phyloP scores from a whole-genome alignment of 768 basidiomycete genomes.

The Tulasnella sp. region DNA sequence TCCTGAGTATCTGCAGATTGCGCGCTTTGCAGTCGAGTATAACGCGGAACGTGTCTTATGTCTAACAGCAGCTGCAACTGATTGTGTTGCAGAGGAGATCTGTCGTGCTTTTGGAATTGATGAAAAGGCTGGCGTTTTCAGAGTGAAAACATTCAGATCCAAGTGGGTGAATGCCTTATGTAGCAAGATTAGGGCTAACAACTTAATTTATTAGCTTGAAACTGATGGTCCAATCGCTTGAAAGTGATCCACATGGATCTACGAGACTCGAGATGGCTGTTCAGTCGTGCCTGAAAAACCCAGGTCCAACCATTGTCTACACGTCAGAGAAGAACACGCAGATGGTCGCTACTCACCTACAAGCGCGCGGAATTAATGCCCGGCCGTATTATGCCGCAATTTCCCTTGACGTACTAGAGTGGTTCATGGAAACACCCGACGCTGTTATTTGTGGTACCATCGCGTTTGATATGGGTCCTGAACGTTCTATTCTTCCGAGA shows the following conservation, averaged over 20 bases:
- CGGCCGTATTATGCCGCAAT: constrained; percentile 35
- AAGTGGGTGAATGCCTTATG: constrained; percentile 26
- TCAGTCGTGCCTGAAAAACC: constrained; percentile 28
- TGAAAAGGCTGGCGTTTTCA: constrained; percentile 30
- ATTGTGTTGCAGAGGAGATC: constrained; percentile 32
- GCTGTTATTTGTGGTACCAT: constrained; percentile 35
- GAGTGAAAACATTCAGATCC: constrained; percentile 32
- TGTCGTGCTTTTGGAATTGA: constrained; percentile 35
- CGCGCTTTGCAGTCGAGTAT: constrained; percentile 35
- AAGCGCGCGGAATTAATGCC: constrained; percentile 23
- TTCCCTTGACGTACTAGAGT: constrained; percentile 26
- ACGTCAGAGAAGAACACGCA: constrained; percentile 33
- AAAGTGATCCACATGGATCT: constrained; percentile 22
- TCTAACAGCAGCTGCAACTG: constrained; percentile 37
- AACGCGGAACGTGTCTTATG: constrained; percentile 35
- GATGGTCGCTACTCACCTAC: constrained; percentile 27
- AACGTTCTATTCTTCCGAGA: background rate
- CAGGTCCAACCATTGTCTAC: constrained; percentile 35
- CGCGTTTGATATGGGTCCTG: constrained; percentile 32
- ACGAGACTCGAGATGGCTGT: constrained; percentile 27
- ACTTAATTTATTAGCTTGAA: constrained; percentile 25
- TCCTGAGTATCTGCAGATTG: constrained; percentile 27
- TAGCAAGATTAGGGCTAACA: background rate
- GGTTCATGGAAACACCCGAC: constrained; percentile 30
- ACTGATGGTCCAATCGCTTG: constrained; percentile 24